Base-by-base conservation (phyloP, 345 rosid genomes). In the Rhodomyrtus tomentosa region DNA sequence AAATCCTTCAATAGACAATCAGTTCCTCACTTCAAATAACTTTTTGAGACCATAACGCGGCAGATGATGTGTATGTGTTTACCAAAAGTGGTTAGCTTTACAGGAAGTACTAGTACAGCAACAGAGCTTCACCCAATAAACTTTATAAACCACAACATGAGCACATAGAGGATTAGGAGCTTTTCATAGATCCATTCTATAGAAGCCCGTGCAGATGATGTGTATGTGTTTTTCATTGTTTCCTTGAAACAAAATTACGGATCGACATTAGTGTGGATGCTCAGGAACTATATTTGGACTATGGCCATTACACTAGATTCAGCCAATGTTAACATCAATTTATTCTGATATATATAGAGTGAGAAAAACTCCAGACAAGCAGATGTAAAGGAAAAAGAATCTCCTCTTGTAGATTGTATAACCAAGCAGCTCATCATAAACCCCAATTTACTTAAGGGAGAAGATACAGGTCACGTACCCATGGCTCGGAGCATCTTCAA, bases 401-500 rank as follows among this genome's bases (percentile, higher is more conserved):
- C 0, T 59, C 74, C 40, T 59, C 74, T 0, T 27, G 38, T 12
- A 3, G 15, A 27, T 36, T 20, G 40, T 29, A 29, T 20, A 38
- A 36, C 73, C 40, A 15, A 59, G 1, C 0, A 59, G 73, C 40
- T 59, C 73, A 15, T 62, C 74, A 29, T 10, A 0, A 29, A 29
- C 32, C 22, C 74, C 74, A 29, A 15, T 40, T 55, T 8, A 56
- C 80, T 36, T 50, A 25, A 50, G 25, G 18, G 32, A 81, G 25
- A 5, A 21, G 53, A 73, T 55, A 54, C 27, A 50, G 38, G 84
- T 82, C 20, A 83, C 85, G 16, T 89, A 94, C 98, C 95, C 38
- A 95, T 86, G 79, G 91, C 92, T 68, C 95, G 93, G 82, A 96
- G 98, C 90, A 84, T 85, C 90, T 91, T 95, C 82, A 93, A 84